These are phyloP conservation scores for Lachnellula willkommii DNA, from an alignment of 2,329 filamentous ascomycete genomes.

Conservation along the genomic window DNA sequence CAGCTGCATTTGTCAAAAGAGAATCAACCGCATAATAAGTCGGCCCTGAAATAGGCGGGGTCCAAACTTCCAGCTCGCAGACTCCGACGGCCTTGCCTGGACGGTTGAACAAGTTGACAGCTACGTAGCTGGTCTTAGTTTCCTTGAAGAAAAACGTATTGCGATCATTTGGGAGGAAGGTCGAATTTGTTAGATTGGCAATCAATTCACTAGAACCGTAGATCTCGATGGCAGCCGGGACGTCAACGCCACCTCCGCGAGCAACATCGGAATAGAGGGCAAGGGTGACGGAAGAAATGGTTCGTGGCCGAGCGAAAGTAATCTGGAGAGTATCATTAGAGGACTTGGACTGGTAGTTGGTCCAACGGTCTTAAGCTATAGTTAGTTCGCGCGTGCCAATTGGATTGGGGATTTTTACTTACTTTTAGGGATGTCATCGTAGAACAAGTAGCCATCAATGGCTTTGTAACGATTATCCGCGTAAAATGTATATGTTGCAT, in stretches of 20 bases:
- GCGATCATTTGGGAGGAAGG: constrained; percentile 9
- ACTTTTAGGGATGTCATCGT: constrained; percentile 35
- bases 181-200: constrained; percentile 1
- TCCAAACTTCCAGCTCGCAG: constrained; percentile 16
- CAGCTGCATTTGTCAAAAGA: constrained; percentile 3
- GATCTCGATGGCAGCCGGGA: constrained; percentile 9
- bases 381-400: background rate
- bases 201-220: constrained; percentile 10
- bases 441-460: constrained; percentile 40
- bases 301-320: constrained; percentile 32
- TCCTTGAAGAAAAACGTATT: constrained; percentile 10
- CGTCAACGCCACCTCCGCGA: constrained; percentile 29
- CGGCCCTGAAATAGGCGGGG: background rate
- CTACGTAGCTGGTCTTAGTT: constrained; percentile 3
- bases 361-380: constrained; percentile 32
- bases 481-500: constrained; percentile 34
- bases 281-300: constrained; percentile 31
- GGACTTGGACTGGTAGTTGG: constrained; percentile 33
- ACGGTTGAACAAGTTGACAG: constrained; percentile 12
- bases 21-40: constrained; percentile 15
- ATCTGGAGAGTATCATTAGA: constrained; percentile 33
- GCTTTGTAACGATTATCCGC: constrained; percentile 34
- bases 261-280: constrained; percentile 32
- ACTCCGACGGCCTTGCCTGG: constrained; percentile 5
- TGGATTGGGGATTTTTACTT: background rate